Conservation (phyloP, 116 monocot genomes). For the Trichopus zeylanicus region DNA sequence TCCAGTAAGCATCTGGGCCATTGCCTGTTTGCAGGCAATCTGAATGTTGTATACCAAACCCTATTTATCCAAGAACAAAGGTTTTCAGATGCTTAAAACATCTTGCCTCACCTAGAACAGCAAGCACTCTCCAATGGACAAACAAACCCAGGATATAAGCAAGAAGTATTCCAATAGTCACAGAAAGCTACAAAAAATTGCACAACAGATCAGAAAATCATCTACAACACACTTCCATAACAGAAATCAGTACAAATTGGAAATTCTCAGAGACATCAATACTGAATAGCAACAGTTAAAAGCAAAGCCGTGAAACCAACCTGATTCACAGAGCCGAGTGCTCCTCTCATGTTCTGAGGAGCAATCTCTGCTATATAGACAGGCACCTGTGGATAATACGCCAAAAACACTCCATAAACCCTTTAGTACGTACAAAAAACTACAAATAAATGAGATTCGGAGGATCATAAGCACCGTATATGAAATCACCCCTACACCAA, state of each 20-base stretch:
- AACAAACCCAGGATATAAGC: slow-evolving; percentile 83
- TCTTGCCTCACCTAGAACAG: slow-evolving; percentile 83
- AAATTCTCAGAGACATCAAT: neutral
- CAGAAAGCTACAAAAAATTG: slow-evolving; percentile 60
- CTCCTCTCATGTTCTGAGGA: slow-evolving; percentile 85
- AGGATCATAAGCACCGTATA: no score
- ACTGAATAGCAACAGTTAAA: neutral
- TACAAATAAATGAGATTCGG: no score
- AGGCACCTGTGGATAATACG: slow-evolving; percentile 49
- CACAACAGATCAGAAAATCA: neutral
- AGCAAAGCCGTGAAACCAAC: slow-evolving; percentile 25
- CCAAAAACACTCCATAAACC: neutral
- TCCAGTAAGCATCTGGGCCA: neutral
- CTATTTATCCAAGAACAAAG: no score
- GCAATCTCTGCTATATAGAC: slow-evolving; percentile 99
- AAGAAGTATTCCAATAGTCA: slow-evolving; percentile 78
- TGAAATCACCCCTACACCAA: slow-evolving; percentile 89
- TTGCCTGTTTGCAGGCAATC: neutral
- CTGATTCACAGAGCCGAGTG: slow-evolving; percentile 91
- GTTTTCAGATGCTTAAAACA: no score
- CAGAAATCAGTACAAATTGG: no score
- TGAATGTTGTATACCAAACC: no score
- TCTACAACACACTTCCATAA: neutral
- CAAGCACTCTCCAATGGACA: slow-evolving; percentile 81
- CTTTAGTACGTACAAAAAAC: no score